A percentile compares a stretch with the other conserved stretches of the same genome.
These are phyloP conservation scores for Speleostelium caveatum DNA, from an alignment of 78 protist species.

Conservation along the genomic window DNA sequence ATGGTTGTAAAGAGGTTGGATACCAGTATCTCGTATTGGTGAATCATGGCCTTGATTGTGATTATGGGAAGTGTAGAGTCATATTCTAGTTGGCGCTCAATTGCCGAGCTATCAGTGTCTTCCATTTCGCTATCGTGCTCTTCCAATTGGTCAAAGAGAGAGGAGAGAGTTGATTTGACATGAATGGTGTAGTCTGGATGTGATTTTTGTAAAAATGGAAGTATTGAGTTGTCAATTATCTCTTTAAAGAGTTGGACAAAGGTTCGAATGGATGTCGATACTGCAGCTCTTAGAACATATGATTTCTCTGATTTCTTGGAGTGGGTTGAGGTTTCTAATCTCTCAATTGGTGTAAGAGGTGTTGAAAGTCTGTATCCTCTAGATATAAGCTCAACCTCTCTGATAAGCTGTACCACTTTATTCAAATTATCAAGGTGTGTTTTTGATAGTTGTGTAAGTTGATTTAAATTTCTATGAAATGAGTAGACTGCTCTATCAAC, in stretches of 20 bases:
- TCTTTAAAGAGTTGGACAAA: neutral
- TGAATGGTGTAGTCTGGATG: neutral
- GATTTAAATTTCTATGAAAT: neutral
- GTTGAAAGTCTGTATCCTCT: constrained; percentile 67
- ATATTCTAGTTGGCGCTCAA: neutral
- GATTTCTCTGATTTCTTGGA: constrained; percentile 27
- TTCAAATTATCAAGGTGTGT: neutral
- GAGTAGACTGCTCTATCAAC: neutral
- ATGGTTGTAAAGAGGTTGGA: constrained; percentile 41
- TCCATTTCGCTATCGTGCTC: neutral
- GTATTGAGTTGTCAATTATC: neutral
- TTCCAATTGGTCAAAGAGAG: neutral
- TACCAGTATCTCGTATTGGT: constrained; percentile 35
- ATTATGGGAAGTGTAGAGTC: constrained; percentile 35
- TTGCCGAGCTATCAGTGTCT: neutral
- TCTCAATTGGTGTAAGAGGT: constrained; percentile 41
- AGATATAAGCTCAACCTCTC: constrained; percentile 60
- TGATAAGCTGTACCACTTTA: constrained; percentile 7
- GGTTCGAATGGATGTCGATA: constrained; percentile 19
- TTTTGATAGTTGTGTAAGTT: neutral
- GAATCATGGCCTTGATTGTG: constrained; percentile 18
- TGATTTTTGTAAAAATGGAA: neutral
- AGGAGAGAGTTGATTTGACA: neutral
- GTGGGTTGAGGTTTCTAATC: neutral
- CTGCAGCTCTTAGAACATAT: constrained; percentile 8